A percentile compares a stretch with the other conserved stretches of the same genome.
phyloP scores from a whole-genome alignment of 768 basidiomycete genomes.

The Phlebiopsis gigantea region DNA sequence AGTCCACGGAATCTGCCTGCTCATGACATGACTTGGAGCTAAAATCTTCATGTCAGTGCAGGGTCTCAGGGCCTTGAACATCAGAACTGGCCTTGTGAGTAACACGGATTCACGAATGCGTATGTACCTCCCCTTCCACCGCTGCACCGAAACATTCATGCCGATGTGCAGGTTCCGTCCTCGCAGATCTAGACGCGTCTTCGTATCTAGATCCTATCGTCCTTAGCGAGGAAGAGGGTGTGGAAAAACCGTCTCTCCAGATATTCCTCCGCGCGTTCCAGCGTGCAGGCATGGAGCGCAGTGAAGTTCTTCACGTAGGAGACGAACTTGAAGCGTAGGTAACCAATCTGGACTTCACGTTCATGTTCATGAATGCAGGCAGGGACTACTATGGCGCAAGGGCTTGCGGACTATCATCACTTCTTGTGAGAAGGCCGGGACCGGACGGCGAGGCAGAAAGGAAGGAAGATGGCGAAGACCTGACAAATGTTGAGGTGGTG shows the following conservation, averaged over 20 bases:
- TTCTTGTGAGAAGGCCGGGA: conserved; percentile 51
- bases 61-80: conserved; percentile 36
- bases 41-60: conserved; percentile 31
- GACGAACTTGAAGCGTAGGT: conserved; percentile 65
- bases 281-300: conserved; percentile 27
- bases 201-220: conserved; percentile 46
- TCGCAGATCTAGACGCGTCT: conserved; percentile 58
- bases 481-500: conserved; percentile 36
- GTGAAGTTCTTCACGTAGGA: conserved; percentile 64
- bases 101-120: conserved; percentile 72
- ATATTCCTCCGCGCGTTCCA: conserved; percentile 50
- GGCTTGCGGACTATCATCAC: conserved; percentile 47
- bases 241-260: conserved; percentile 61
- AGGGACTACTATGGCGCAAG: conserved; percentile 67
- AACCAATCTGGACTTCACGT: no score
- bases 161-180: conserved; percentile 31
- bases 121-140: conserved; percentile 28
- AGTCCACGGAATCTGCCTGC: conserved; percentile 23
- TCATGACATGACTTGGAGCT: neutral
- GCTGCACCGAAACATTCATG: neutral
- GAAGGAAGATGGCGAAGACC: conserved; percentile 38
- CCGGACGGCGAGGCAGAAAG: conserved; percentile 41
- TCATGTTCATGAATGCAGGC: neutral
- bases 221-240: conserved; percentile 63
- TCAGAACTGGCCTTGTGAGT: conserved; percentile 59